These are phyloP conservation scores for Candida parachauliodes DNA, from an alignment of 805 yeast genomes.

Conservation along the genomic window DNA sequence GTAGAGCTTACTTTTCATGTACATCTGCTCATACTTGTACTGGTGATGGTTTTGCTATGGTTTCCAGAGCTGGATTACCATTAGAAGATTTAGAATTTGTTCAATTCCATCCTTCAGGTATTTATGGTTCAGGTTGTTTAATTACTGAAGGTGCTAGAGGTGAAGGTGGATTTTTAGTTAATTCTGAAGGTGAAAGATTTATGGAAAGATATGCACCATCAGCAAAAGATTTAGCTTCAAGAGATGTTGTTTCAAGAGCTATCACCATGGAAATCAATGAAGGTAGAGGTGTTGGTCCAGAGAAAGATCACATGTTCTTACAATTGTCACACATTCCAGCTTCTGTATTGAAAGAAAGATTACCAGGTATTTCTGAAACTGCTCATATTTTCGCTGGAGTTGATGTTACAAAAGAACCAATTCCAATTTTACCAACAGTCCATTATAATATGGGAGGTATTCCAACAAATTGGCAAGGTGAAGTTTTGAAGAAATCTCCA, in stretches of 20 bases:
- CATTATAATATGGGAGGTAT: slow-evolving; percentile 99
- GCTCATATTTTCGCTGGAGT: slow-evolving; percentile 99
- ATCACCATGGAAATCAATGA: slow-evolving; percentile 98
- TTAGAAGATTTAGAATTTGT: slow-evolving; percentile 96
- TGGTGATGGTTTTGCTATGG: slow-evolving; percentile 99
- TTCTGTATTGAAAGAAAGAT: slow-evolving; percentile 86
- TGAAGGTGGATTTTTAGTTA: slow-evolving; percentile 96
- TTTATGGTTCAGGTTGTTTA: slow-evolving; percentile 98
- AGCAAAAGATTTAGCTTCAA: slow-evolving; percentile 96
- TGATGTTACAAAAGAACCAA: slow-evolving; percentile 98
- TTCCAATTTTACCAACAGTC: slow-evolving; percentile 96
- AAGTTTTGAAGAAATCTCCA: slow-evolving; percentile 79
- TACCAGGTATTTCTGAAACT: slow-evolving; percentile 99
- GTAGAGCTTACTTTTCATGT: slow-evolving; percentile 98
- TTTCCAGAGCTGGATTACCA: slow-evolving; percentile 96
- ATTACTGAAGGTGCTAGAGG: slow-evolving; percentile 99
- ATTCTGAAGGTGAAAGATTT: slow-evolving; percentile 98
- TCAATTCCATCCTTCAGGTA: slow-evolving; percentile 99
- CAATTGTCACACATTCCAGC: slow-evolving; percentile 96
- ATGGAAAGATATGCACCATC: slow-evolving; percentile 99
- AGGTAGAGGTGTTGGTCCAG: slow-evolving; percentile 98
- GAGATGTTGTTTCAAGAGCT: slow-evolving; percentile 98
- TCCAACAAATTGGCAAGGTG: slow-evolving; percentile 97
- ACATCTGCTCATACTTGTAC: slow-evolving; percentile 99
- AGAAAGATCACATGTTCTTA: slow-evolving; percentile 90